Evolutionary conservation across 2,329 filamentous ascomycete genomes (phyloP), one percentile per base, ranked within the genome.

Genomic region (Claviceps sp.): DNA sequence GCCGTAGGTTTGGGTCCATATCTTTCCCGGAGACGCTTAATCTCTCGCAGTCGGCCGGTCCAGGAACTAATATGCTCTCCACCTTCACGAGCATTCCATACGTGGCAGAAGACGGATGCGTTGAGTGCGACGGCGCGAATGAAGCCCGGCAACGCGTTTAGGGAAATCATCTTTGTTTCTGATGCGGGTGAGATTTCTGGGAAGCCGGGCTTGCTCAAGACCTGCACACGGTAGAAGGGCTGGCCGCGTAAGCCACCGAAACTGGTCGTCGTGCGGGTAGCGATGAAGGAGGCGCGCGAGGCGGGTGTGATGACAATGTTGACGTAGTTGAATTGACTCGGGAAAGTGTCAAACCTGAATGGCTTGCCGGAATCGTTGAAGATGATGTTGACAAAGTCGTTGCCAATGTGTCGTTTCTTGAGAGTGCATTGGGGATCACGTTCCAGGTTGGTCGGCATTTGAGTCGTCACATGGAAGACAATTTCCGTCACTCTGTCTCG

Each of bases 301-400:
- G 90, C 86, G 0, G 93, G 93, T 2, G 87, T 88, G 62, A 98
- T 91, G 60, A 97, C 85, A 61, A 98, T 97, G 65, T 96, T 89
- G 63, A 98, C 89, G 63, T 87, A 95, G 64, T 96, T 97, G 74
- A 98, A 95, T 53, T 91, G 86, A 0, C 89, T 94, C 0, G 88
- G 88, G 60, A 98, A 95, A 0, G 88, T 95, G 64, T 95, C 81
- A 64, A 95, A 95, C 51, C 79, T 78, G 71, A 95, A 97, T 0
- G 86, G 85, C 47, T 84, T 67, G n/a, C 93, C 91, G 2, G 90
- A 96, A 62, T 95, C 88, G 65, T 98, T 98, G 76, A 94, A 98
- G 53, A 98, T 85, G 59, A 98, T 95, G 64, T 95, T 97, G 63
- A 98, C 93, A 65, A 88, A 95, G 67, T 97, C 93, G 63, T 98